phyloP scores from a whole-genome alignment of 2,329 filamentous ascomycete genomes.

The Cladophialophora yegresii region DNA sequence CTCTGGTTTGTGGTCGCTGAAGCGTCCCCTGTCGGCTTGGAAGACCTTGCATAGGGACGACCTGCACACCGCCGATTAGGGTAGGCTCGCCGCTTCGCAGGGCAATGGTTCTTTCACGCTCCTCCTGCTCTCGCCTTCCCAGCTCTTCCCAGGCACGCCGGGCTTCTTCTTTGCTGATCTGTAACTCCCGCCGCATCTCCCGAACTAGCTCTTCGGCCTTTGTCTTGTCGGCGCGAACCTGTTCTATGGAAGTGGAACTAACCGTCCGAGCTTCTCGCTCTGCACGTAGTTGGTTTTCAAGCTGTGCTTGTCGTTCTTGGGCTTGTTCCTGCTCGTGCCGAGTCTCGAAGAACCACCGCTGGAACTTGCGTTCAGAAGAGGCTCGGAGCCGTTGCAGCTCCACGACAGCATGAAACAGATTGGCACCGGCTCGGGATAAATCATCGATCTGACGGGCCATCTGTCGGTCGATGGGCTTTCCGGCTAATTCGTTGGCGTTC shows the following conservation, averaged over 20 bases:
- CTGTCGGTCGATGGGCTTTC: conserved; percentile 81
- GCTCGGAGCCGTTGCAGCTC: conserved; percentile 91
- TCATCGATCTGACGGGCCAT: conserved; percentile 93
- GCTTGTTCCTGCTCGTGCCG: conserved; percentile 81
- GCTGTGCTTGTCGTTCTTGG: conserved; percentile 76
- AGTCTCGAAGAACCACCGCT: conserved; percentile 98
- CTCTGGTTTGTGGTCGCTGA: conserved; percentile 50
- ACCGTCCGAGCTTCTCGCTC: conserved; percentile 71
- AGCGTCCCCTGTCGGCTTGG: conserved; percentile 55
- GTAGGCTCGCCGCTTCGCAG: conserved; percentile 85
- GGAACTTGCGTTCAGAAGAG: conserved; percentile 95
- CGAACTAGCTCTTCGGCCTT: conserved; percentile 75
- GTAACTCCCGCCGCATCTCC: conserved; percentile 89
- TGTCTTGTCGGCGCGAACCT: conserved; percentile 67
- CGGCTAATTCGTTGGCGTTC: conserved; percentile 80
- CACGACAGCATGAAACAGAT: conserved; percentile 95
- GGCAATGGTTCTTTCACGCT: conserved; percentile 82
- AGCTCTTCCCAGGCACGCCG: conserved; percentile 96
- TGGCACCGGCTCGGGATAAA: conserved; percentile 93
- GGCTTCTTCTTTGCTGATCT: conserved; percentile 95
- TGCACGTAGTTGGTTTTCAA: conserved; percentile 73
- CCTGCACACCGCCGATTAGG: conserved; percentile 87
- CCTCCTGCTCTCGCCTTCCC: conserved; percentile 87
- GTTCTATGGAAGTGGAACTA: conserved; percentile 62
- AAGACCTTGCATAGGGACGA: conserved; percentile 83